Conservation (phyloP, 768 basidiomycete genomes). For the Neoboletus magnificus region DNA sequence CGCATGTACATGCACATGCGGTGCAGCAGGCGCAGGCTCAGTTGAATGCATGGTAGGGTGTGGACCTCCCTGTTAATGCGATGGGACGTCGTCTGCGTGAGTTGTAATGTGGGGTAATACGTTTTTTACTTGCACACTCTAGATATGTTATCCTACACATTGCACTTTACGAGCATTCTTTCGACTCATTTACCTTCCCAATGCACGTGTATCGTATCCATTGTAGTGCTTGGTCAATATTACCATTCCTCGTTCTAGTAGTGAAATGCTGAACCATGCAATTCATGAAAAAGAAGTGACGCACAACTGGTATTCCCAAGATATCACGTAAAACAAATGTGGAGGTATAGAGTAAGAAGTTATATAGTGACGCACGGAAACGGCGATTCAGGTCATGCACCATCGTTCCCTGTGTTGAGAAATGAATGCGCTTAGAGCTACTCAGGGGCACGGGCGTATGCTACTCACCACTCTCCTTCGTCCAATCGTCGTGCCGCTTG, state of each 20-base stretch:
- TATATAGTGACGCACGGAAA: background rate
- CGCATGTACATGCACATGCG: constrained; percentile 70
- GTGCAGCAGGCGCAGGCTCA: constrained; percentile 56
- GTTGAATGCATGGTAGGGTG: constrained; percentile 17
- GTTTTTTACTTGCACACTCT: constrained; percentile 10
- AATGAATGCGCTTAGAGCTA: background rate
- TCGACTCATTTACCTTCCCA: constrained; percentile 1
- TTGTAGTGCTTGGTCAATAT: constrained; percentile 19
- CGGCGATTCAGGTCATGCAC: constrained; percentile 21
- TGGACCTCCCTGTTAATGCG: background rate
- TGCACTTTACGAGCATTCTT: constrained; percentile 4
- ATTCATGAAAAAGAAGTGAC: background rate
- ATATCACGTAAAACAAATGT: constrained; percentile 7
- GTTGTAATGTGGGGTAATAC: background rate
- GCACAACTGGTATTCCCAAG: constrained; percentile 11
- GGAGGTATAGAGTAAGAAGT: constrained; percentile 21
- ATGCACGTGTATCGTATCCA: constrained; percentile 20
- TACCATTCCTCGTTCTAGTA: constrained; percentile 10
- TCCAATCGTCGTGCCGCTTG: constrained; percentile 79
- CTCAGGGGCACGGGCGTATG: background rate
- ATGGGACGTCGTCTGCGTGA: background rate
- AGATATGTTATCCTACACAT: constrained; percentile 22
- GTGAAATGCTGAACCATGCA: background rate
- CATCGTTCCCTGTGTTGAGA: constrained; percentile 27
- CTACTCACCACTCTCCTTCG: constrained; percentile 70